A percentile compares a stretch with the other conserved stretches of the same genome.
Evolutionary conservation across 73 alveolate genomes (phyloP).

Genomic region (Loxodes magnus): DNA sequence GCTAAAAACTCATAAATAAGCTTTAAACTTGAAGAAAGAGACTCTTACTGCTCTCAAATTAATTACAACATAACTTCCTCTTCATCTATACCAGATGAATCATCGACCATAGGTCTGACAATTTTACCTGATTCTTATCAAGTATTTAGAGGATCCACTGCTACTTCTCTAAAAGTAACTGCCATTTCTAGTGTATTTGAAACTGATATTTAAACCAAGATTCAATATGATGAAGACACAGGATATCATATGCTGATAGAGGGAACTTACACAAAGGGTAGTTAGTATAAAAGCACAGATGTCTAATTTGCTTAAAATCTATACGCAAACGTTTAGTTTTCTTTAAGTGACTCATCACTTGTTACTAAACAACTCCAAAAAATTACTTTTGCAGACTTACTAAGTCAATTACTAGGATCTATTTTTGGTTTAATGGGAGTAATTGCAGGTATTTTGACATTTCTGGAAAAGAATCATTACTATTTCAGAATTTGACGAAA

Average conservation of each 20-base stretch:
- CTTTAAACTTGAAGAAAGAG: neutral
- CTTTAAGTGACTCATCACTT: neutral
- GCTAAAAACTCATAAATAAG: neutral
- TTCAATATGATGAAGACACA: neutral
- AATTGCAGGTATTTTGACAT: neutral
- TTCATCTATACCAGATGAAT: constrained; percentile 4
- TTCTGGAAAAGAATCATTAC: neutral
- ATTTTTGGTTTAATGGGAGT: neutral
- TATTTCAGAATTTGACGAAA: too few relatives aligned
- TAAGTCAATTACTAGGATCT: neutral
- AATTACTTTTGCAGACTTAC: neutral
- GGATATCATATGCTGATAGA: neutral
- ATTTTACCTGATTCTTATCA: neutral
- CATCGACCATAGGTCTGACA: neutral
- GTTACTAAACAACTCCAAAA: neutral
- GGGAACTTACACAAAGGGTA: neutral
- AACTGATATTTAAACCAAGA: neutral
- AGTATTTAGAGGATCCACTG: neutral
- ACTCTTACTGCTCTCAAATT: neutral
- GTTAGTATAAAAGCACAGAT: neutral
- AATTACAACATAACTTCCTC: neutral
- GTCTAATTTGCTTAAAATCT: neutral
- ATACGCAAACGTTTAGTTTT: neutral
- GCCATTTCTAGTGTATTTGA: neutral
- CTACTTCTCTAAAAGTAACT: neutral